phyloP scores from a whole-genome alignment of 106 monocot species.

The Cymbidium sinense region DNA sequence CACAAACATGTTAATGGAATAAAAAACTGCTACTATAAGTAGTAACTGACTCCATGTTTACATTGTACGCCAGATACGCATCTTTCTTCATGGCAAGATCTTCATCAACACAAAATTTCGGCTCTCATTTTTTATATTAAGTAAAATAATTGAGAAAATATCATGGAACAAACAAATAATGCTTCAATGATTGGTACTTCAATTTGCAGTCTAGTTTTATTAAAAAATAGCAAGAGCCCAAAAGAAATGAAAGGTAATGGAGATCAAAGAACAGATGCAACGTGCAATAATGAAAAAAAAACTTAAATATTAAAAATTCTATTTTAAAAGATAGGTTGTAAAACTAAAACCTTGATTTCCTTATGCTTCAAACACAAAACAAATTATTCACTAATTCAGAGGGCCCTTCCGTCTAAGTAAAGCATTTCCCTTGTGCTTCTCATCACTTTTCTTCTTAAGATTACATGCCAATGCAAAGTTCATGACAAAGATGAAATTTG shows the following conservation, averaged over 20 bases:
- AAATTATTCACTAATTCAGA: neutral
- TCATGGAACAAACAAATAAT: neutral
- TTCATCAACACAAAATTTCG: neutral
- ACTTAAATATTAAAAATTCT: neutral
- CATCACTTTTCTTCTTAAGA: neutral
- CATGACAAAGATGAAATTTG: neutral
- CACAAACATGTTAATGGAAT: neutral
- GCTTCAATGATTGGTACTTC: neutral
- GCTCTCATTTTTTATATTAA: neutral
- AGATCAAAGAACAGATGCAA: neutral
- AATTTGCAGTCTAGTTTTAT: neutral
- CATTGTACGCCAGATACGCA: neutral
- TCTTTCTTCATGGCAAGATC: neutral
- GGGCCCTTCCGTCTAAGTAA: neutral
- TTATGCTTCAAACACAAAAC: neutral
- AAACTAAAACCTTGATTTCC: neutral
- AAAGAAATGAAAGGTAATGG: neutral
- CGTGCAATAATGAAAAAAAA: neutral
- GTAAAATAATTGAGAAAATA: neutral
- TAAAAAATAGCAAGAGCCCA: neutral
- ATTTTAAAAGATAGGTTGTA: neutral
- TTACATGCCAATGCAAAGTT: neutral
- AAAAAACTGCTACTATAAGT: neutral
- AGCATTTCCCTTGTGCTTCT: neutral
- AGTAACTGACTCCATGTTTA: neutral